Evolutionary conservation across 2,329 filamentous ascomycete species (phyloP), one percentile per base, ranked within the genome.

Genomic region (Venturia nashicola): DNA sequence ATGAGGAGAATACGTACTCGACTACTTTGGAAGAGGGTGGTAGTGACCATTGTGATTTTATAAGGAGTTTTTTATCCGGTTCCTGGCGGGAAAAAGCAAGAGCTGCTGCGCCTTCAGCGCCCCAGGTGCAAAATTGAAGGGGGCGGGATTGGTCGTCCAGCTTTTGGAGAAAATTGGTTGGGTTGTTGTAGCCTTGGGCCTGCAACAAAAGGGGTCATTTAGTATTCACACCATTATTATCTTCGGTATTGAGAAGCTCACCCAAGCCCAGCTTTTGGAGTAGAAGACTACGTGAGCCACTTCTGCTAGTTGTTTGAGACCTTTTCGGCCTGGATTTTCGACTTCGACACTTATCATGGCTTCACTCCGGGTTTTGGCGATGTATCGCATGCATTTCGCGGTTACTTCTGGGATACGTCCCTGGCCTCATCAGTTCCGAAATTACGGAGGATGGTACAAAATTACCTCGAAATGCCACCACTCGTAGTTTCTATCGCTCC

Each of bases 401-500:
- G 81, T 84, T 59, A 84, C 83, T 55, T 83, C 80, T 46, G 86
- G 85, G 64, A 84, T 83, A 63, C 87, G 83, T 65, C 88, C 88
- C 83, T 79, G 44, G 14, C 14, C 36, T 6, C 7, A 20, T 48
- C 18, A 48, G 43, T 16, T 42, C 16, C 6, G 16, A 27, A 43
- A 7, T 34, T 43, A 34, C 5, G 14, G 40, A 5, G 11, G 40
- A 42, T 42, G 5, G 27, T 51, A 5, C 2, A 9, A 27, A n/a
- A 76, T 70, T 71, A 85, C 86, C 79, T 90, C 87, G 68, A 90
- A 90, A 76, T 91, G 88, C 76, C 85, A 88, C 86, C 85, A 90
- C 7, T 66, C 68, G 43, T 74, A 69, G 9, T 70, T 59, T n/a
- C 67, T 65, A 5, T 69, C 69, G 39, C 16, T n/a, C 5, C 12